These are phyloP conservation scores for Pseudonitzschia pungens DNA, from an alignment of 108 stramenopile genomes.

Conservation along the genomic window DNA sequence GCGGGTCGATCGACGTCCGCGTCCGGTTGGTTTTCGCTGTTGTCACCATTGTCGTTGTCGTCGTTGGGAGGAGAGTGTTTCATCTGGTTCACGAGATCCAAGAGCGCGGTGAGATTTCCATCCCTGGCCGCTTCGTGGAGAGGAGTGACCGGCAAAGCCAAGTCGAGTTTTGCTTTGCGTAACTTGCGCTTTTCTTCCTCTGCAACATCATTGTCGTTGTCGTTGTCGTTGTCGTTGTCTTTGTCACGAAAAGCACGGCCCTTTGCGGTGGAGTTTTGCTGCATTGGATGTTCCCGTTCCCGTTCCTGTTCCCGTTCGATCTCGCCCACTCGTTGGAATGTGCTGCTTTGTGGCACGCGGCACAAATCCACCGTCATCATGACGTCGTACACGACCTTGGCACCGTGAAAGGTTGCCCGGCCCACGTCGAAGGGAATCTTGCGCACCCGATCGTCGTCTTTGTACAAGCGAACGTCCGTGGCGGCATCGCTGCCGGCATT, in stretches of 20 bases:
- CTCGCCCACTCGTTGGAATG: no score
- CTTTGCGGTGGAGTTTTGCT: no score
- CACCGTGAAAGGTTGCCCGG: constrained; percentile 59
- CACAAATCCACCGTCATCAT: constrained; percentile 46
- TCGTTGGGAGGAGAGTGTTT: constrained; percentile 16
- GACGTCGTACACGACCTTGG: constrained; percentile 40
- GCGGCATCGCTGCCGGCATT: no score
- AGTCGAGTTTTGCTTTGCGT: constrained; percentile 20
- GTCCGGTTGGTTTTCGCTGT: no score
- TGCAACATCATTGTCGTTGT: background rate
- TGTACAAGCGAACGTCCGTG: constrained; percentile 3
- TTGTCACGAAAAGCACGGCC: no score
- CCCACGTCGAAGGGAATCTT: constrained; percentile 81
- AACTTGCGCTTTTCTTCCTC: background rate
- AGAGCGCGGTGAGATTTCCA: constrained; percentile 54
- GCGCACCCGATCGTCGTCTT: constrained; percentile 51
- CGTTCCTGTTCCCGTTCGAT: no score
- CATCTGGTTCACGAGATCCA: constrained; percentile 36
- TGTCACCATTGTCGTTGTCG: constrained; percentile 12
- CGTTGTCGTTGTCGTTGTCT: no score
- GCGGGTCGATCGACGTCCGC: constrained; percentile 32
- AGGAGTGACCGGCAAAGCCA: constrained; percentile 44
- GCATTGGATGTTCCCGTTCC: no score
- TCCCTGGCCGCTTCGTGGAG: constrained; percentile 60
- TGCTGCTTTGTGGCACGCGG: background rate